phyloP scores from a whole-genome alignment of 768 basidiomycete genomes.

The Leucocoprinus leucothites region DNA sequence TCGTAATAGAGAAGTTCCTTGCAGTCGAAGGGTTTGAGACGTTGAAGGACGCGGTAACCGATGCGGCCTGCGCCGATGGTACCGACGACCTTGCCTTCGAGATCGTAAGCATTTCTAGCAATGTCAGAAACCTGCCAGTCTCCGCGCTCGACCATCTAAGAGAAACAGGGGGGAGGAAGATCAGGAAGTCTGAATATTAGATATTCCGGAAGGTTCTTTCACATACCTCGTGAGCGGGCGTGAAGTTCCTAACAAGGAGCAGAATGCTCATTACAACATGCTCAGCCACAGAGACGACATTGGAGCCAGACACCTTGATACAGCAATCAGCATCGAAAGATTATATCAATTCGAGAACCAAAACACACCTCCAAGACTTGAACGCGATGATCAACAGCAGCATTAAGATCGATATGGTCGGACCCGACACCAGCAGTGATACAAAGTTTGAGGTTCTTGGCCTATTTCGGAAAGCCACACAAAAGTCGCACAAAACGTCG shows the following conservation, averaged over 20 bases:
- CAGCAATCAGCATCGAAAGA: constrained; percentile 10
- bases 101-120: constrained; percentile 81
- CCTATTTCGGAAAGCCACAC: constrained; percentile 33
- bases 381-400: constrained; percentile 75
- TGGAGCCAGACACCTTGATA: constrained; percentile 72
- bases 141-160: constrained; percentile 75
- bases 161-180: not conserved
- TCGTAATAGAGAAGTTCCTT: constrained; percentile 92
- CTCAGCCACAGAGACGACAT: constrained; percentile 89
- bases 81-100: constrained; percentile 89
- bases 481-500: not conserved
- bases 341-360: not conserved
- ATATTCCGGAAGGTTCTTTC: not conserved
- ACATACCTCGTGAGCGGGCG: constrained; percentile 76
- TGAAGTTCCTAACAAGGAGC: constrained; percentile 85
- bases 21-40: constrained; percentile 78
- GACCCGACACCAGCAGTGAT: constrained; percentile 91
- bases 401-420: constrained; percentile 88
- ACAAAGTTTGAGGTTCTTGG: constrained; percentile 86
- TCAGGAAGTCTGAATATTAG: no score
- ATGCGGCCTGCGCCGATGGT: constrained; percentile 83
- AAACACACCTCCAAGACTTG: constrained; percentile 66
- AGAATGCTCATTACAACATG: constrained; percentile 91
- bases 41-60: constrained; percentile 84
- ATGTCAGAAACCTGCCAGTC: constrained; percentile 87